phyloP scores from a whole-genome alignment of 495 filamentous ascomycete species.

The Trypethelium eluteriae region DNA sequence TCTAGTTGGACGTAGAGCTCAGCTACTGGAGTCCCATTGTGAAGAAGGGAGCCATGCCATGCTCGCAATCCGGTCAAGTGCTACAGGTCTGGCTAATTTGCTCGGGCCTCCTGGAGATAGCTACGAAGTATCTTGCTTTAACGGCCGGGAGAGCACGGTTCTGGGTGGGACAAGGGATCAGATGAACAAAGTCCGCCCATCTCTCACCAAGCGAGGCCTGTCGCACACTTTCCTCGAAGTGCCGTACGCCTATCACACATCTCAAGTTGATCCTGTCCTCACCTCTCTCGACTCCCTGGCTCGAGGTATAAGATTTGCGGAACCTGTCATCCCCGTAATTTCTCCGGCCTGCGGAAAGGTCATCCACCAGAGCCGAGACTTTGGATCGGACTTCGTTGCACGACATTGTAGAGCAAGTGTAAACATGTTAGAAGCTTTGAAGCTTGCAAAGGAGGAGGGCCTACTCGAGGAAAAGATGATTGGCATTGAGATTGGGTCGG shows the following conservation, averaged over 20 bases:
- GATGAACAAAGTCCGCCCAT: constrained; percentile 18
- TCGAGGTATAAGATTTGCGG: constrained; percentile 15
- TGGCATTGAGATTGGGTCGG: constrained; percentile 31
- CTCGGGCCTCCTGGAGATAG: constrained; percentile 24
- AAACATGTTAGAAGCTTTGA: constrained; percentile 59
- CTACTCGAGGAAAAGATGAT: constrained; percentile 22
- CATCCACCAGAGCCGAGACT: constrained; percentile 15
- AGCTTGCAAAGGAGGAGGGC: constrained; percentile 41
- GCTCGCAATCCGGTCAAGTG: constrained; percentile 41
- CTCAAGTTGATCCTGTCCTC: constrained; percentile 31
- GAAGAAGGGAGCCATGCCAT: constrained; percentile 39
- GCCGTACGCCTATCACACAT: constrained; percentile 25
- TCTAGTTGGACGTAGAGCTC: constrained; percentile 35
- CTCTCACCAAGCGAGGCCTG: constrained; percentile 12
- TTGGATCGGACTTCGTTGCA: constrained; percentile 50
- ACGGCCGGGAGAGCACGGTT: constrained; percentile 45
- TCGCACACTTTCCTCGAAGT: constrained; percentile 16
- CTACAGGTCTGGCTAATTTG: constrained; percentile 29
- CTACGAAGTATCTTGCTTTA: constrained; percentile 48
- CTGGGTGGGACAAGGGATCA: constrained; percentile 41
- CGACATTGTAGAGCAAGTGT: constrained; percentile 65
- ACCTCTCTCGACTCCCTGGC: constrained; percentile 19
- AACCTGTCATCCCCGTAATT: constrained; percentile 26
- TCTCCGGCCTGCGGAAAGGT: constrained; percentile 27
- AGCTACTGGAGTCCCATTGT: constrained; percentile 30